Evolutionary conservation across 768 basidiomycete species (phyloP), one percentile per base, ranked within the genome.

Genomic region (Podaxis sp.): DNA sequence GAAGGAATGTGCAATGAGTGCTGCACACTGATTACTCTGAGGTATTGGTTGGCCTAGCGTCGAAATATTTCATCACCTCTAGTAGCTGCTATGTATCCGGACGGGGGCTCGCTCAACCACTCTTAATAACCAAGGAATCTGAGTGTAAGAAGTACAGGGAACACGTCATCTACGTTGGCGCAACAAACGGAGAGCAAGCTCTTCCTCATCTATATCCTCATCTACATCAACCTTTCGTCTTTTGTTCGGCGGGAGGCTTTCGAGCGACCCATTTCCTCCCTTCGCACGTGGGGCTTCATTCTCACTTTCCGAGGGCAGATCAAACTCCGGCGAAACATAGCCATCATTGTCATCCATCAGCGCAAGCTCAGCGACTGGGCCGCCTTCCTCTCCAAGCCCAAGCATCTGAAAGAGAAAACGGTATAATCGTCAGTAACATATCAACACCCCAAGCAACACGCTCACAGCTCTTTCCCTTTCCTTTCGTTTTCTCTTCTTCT

Each of bases 401-500:
- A 68, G 76, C 65, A 68, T 64, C 68, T 76, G 70, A 53, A 65
- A 59, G 38, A 5, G 17, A 9, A n/a, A 46, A 33, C 33, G 2
- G 33, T 3, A 33, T 33, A 33, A 33, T 33, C 6, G 33, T 33
- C 8, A 33, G 33, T 9, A 33, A 33, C 33, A 33, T 33, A 33
- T 8, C 33, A 9, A 33, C 33, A 33, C 33, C 33, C 8, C 8
- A 33, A 33, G 33, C 33, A 33, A 33, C 33, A 33, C 9, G 8
- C 33, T 33, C 9, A 33, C 33, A 33, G 8, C 33, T 33, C 33
- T 33, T 70, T 93, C 90, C 40, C 84, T 81, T 61, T 93, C 90
- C 76, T 96, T 96, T 70, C 92, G 79, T 77, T 95, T 96, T 65
- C 92, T 79, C 80, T 96, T 97, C 82, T 92, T 95, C 74, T 97